Evolutionary conservation across 345 rosid genomes (phyloP).

Genomic region (Turritis glabra): DNA sequence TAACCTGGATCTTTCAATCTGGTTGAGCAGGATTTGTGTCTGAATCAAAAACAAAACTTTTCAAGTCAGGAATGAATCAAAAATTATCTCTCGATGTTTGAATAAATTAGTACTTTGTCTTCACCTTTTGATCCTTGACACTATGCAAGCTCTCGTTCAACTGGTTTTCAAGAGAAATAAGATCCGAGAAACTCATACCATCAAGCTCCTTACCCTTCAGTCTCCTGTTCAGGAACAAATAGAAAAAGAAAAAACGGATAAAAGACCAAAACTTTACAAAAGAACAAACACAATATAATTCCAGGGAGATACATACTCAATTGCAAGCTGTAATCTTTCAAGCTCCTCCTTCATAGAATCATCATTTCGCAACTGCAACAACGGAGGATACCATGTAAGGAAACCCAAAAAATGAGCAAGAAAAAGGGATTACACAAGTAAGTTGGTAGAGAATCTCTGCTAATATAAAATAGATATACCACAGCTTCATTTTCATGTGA

Average conservation of each 20-base stretch:
- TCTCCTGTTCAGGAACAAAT: conserved; percentile 24
- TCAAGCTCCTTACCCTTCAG: conserved; percentile 39
- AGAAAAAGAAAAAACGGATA: neutral
- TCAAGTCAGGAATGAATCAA: neutral
- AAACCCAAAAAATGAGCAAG: neutral
- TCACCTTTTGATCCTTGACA: conserved; percentile 42
- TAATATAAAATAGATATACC: conserved; percentile 8
- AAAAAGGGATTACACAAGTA: neutral
- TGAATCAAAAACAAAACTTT: conserved; percentile 14
- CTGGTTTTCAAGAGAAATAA: conserved; percentile 38
- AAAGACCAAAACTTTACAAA: neutral
- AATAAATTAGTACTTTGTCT: neutral
- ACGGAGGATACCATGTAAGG: neutral
- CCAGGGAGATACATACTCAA: conserved; percentile 27
- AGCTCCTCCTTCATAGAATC: conserved; percentile 24
- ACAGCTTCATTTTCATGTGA: conserved; percentile 14
- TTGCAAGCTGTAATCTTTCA: conserved; percentile 36
- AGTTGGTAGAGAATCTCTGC: neutral
- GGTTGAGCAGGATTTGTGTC: conserved; percentile 33
- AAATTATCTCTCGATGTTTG: neutral
- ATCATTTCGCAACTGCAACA: conserved; percentile 27
- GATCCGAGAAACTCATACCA: conserved; percentile 39
- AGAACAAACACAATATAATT: neutral
- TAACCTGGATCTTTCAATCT: conserved; percentile 34
- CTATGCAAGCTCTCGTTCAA: conserved; percentile 41